Base-by-base conservation (phyloP, 345 rosid species). In the Eucalyptus shirleyi region DNA sequence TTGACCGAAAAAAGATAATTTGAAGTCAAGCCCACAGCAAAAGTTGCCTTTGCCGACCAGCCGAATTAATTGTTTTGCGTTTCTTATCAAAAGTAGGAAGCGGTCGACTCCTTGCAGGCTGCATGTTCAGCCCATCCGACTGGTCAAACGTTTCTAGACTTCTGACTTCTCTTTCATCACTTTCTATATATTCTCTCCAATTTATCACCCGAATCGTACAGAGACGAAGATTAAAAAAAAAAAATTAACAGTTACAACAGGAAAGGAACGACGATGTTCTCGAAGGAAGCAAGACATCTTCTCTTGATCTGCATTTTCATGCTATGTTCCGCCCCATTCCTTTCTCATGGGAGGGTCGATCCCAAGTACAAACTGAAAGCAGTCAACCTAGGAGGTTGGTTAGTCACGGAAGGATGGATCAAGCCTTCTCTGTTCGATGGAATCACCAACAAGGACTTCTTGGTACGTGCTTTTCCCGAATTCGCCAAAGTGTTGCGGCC, bases 331-430 rank as follows among this genome's bases (percentile, higher is more conserved):
- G 23, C 67, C 30, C 62, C 85, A 7, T 77, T 77, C 88, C 89
- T 50, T 16, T 91, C 88, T 53, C 88, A 67, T 28, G 87, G 92
- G 65, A 42, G 65, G 26, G n/a, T 40, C 9, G 37, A 56, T 55
- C 91, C 92, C 42, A 86, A 67, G 34, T 88, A 86, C 56, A 72
- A 81, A 86, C 51, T 93, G 30, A 92, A 87, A 92, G 97, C 97
- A 23, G 97, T 93, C 80, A 95, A 92, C 90, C 96, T 95, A 23
- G 96, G 96, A 87, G 97, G 97, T 17, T 95, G 97, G 97, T 92
- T 95, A 3, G 95, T 95, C 21, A 92, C 95, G 2, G 97, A 95
- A 95, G 96, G 96, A 50, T 95, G 96, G 97, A 95, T 94, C 77
- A 93, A 93, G 40, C 97, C 96, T 59, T 92, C 96, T 87, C 96